Evolutionary conservation across 768 basidiomycete genomes (phyloP).

Genomic region (Cystobasidium ongulense): DNA sequence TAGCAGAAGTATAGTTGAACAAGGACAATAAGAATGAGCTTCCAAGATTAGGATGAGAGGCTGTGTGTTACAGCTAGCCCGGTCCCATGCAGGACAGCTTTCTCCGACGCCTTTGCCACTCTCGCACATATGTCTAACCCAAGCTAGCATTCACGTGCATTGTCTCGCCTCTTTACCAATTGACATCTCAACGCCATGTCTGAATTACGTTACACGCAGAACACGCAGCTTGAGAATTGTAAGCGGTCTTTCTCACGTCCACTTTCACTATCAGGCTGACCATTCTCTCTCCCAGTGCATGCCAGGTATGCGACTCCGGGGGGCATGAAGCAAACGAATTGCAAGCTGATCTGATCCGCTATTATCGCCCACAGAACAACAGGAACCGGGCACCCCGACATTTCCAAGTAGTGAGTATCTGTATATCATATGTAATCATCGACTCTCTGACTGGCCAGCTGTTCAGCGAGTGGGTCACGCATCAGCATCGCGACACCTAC

Average conservation of each 20-base stretch:
- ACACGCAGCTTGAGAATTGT: constrained; percentile 32
- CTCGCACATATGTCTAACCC: neutral
- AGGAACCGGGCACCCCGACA: constrained; percentile 92
- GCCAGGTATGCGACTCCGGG: neutral
- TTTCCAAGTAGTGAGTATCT: constrained; percentile 72
- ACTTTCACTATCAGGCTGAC: neutral
- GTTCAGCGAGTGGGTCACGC: constrained; percentile 86
- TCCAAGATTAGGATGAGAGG: too few species aligned
- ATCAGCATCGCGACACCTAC: constrained; percentile 93
- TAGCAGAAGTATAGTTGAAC: too few species aligned
- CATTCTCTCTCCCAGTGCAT: neutral
- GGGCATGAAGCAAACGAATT: neutral
- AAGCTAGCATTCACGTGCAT: neutral
- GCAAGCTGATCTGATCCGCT: neutral
- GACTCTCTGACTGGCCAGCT: constrained; percentile 6
- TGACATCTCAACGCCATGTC: neutral
- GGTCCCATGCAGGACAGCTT: too few species aligned
- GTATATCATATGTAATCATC: neutral
- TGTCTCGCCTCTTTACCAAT: neutral
- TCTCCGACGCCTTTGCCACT: too few species aligned
- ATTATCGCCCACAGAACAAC: constrained; percentile 80
- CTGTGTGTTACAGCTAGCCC: too few species aligned
- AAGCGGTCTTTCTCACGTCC: neutral
- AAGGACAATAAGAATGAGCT: too few species aligned
- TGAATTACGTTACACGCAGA: constrained; percentile 28